These are phyloP conservation scores for Neoboletus brunneissimus DNA, from an alignment of 768 basidiomycete species.

Conservation along the genomic window DNA sequence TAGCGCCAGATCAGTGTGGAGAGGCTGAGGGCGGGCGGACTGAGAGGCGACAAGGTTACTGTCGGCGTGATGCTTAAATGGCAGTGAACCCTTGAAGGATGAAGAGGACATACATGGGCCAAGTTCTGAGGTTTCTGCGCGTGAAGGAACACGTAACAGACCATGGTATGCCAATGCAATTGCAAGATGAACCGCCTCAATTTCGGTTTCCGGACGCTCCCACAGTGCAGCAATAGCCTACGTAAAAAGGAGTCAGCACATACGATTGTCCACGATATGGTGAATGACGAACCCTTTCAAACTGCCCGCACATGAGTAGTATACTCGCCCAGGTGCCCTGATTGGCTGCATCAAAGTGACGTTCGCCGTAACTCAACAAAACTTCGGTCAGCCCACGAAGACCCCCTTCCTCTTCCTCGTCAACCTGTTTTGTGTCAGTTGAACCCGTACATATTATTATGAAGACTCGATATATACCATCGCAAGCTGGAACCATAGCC, in stretches of 20 bases:
- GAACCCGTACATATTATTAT: background rate
- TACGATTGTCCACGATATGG: too few relatives aligned
- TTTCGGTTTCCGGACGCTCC: conserved; percentile 81
- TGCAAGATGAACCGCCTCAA: conserved; percentile 93
- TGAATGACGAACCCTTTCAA: conserved; percentile 68
- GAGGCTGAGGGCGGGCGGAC: conserved; percentile 72
- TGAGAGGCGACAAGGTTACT: conserved; percentile 72
- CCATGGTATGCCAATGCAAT: conserved; percentile 93
- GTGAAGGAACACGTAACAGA: conserved; percentile 76
- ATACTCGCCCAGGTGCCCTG: conserved; percentile 79
- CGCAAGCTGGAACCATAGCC: conserved; percentile 95
- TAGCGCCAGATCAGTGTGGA: conserved; percentile 90
- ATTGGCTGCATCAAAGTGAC: conserved; percentile 70
- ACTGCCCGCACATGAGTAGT: conserved; percentile 88
- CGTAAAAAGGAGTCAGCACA: background rate
- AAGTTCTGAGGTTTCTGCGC: conserved; percentile 80
- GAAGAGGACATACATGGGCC: conserved; percentile 60
- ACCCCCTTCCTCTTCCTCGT: conserved; percentile 79
- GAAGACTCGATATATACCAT: conserved; percentile 47
- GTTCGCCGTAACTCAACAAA: conserved; percentile 72
- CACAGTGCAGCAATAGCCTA: conserved; percentile 90
- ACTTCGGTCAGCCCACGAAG: conserved; percentile 73
- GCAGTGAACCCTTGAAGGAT: background rate
- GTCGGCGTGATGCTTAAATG: background rate
- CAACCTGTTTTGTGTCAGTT: conserved; percentile 45